Conservation (phyloP, 2,329 filamentous ascomycete genomes). For the Alternaria longipes region DNA sequence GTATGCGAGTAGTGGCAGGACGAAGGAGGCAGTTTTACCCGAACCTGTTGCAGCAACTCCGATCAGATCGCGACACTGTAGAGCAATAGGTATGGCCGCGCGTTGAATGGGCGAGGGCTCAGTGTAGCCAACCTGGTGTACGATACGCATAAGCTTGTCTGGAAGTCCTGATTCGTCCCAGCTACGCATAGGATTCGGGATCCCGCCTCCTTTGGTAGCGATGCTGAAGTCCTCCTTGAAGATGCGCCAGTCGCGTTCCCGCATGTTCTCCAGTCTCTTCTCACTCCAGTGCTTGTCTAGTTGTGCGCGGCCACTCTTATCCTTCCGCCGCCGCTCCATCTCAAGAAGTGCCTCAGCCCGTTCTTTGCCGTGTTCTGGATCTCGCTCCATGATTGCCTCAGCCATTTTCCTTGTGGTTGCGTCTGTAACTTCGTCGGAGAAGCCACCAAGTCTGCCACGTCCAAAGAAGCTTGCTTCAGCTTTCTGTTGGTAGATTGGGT, state of each 20-base stretch:
- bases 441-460: conserved; percentile 72
- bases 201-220: conserved; percentile 86
- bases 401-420: conserved; percentile 65
- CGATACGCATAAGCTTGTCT: conserved; percentile 77
- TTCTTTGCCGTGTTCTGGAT: conserved; percentile 77
- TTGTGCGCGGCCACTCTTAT: conserved; percentile 75
- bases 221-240: conserved; percentile 99
- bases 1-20: conserved; percentile 91
- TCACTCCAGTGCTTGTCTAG: conserved; percentile 96
- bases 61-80: conserved; percentile 94
- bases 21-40: conserved; percentile 95
- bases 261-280: conserved; percentile 92
- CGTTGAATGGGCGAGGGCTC: conserved; percentile 93
- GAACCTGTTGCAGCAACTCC: conserved; percentile 98
- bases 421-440: conserved; percentile 67
- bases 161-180: conserved; percentile 90
- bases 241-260: conserved; percentile 97
- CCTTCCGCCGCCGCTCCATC: conserved; percentile 80
- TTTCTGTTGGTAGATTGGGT: conserved; percentile 78
- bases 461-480: conserved; percentile 75
- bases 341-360: conserved; percentile 84
- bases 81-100: conserved; percentile 92
- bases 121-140: conserved; percentile 85
- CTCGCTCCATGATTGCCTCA: conserved; percentile 75
- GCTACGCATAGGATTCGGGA: conserved; percentile 95